Base-by-base conservation (phyloP, 2,329 filamentous ascomycete genomes). In the Stagonosporopsis tanaceti region DNA sequence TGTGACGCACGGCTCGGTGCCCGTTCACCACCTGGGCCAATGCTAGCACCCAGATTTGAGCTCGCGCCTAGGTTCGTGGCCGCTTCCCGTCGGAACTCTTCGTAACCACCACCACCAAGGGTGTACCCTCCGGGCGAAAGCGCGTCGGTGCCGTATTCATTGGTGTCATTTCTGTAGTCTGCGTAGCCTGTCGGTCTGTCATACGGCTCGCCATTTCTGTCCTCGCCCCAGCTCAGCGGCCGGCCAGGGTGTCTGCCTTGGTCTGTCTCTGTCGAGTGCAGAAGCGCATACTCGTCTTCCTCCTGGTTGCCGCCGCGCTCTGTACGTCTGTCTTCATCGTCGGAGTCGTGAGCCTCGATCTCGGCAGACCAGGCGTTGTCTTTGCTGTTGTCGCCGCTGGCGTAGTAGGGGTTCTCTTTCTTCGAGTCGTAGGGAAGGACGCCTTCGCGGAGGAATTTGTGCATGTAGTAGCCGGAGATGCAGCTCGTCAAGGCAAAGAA, bases 381-480 rank as follows among this genome's bases (percentile, higher is more conserved):
- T 50, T 76, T 75, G 45, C 60, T 48, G 7, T 63, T 66, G 47
- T 75, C 72, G 59, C 73, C 73, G 42, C 59, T 58, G 12, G 60
- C 50, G 59, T 81, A 79, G 67, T 83, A 70, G 0, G 71, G 81
- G 39, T 81, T 81, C 3, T 77, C 75, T 41, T 80, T 77, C 7
- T 76, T 58, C 20, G 71, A 70, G 57, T 72, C 69, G 63, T 76
- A 76, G 45, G 84, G 84, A 53, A 85, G 78, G 45, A 81, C 80
- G 57, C 85, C 85, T 44, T 83, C 84, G 61, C 81, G 81, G 61
- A 83, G 82, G 77, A 83, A 86, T 65, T 85, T 80, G 70, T 80
- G 76, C 54, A 86, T 77, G 60, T 82, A 84, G 67, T 83, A 81
- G 66, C 84, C 76, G 30, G 83, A 85, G 60, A 87, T 79, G 60